Percentiles rank a stretch among this genome's conserved stretches.
These are phyloP conservation scores for Phytophthora macrochlamydospora DNA, from an alignment of 352 stramenopile genomes.

Conservation along the genomic window DNA sequence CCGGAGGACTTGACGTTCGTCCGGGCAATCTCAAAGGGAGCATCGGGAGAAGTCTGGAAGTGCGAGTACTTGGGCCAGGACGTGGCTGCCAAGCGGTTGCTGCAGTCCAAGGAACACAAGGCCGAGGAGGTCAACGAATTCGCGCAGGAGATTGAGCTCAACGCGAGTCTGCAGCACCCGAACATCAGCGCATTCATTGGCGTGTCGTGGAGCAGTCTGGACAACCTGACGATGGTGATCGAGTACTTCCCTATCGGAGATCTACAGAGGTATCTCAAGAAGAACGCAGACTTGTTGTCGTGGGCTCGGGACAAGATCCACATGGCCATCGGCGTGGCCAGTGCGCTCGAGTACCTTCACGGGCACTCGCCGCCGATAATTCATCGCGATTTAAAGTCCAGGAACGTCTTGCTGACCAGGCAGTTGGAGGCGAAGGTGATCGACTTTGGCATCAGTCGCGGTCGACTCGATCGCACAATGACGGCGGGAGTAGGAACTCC, in stretches of 20 bases:
- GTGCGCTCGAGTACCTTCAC: conserved; percentile 50
- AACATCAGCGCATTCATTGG: conserved; percentile 45
- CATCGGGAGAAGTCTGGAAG: conserved; percentile 55
- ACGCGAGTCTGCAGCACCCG: conserved; percentile 30
- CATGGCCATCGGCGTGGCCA: conserved; percentile 38
- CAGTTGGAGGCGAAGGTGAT: conserved; percentile 45
- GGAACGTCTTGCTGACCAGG: conserved; percentile 49
- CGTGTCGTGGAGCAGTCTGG: conserved; percentile 48
- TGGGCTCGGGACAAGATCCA: conserved; percentile 45
- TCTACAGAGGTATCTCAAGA: conserved; percentile 40
- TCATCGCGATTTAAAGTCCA: conserved; percentile 51
- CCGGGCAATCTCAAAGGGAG: conserved; percentile 35
- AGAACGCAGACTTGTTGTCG: conserved; percentile 18
- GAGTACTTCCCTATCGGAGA: conserved; percentile 50
- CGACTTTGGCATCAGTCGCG: conserved; percentile 53
- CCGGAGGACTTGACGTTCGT: conserved; percentile 20
- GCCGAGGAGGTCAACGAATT: conserved; percentile 43
- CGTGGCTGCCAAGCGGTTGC: conserved; percentile 48
- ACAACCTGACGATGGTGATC: conserved; percentile 47
- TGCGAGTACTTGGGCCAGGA: conserved; percentile 31
- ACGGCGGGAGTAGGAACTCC: conserved; percentile 54
- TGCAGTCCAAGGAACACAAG: conserved; percentile 30
- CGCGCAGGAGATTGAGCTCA: conserved; percentile 41
- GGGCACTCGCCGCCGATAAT: conserved; percentile 39
- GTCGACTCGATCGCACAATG: conserved; percentile 32